Base-by-base conservation (phyloP, 164 flowering plant species). In the Umbilicus rupestris region DNA sequence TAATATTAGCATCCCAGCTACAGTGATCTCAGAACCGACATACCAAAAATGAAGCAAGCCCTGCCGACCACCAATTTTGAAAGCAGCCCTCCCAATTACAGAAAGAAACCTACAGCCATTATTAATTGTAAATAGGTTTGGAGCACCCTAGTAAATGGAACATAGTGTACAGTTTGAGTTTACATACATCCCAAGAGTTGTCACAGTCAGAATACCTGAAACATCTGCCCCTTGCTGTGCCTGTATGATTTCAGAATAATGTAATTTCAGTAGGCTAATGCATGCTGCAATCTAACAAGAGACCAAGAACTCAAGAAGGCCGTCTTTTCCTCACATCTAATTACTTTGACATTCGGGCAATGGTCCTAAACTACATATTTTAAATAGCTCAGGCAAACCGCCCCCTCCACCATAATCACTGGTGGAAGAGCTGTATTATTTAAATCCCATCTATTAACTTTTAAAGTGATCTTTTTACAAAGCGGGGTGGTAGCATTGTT, bases 41-140 rank as follows among this genome's bases (percentile, higher is more conserved):
- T 86, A 93, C 98, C 98, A 90, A 71, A 93, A 93, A 73, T 90
- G 88, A 83, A 90, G 89, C 83, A 93, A 81, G 72, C 98, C 89
- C 66, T 81, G 83, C 68, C 87, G 97, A 66, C 97, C 74, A 22
- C 86, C 96, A 69, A 94, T 92, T 82, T 88, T 93, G 71, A 93
- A 90, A 68, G 97, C 87, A 68, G 96, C 89, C 78, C 80, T 82
- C 41, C 96, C 96, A 70, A 83, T 82, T 67, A 94, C 86, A 72
- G 98, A 82, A 78, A 83, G 90, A 73, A 89, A 90, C 97, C 98
- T 93, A 82, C 62, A 58, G 49, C 77, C 50, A 39, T 24, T 26
- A 63, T 58, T 52, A 29, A 70, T 42, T 70, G 29, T 30, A 77
- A 15, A 71, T 52, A 2, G 8, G 31, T 28, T 24, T 52, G 9